These are phyloP conservation scores for Calonectria pteridis DNA, from an alignment of 2,329 filamentous ascomycete genomes.

Conservation along the genomic window DNA sequence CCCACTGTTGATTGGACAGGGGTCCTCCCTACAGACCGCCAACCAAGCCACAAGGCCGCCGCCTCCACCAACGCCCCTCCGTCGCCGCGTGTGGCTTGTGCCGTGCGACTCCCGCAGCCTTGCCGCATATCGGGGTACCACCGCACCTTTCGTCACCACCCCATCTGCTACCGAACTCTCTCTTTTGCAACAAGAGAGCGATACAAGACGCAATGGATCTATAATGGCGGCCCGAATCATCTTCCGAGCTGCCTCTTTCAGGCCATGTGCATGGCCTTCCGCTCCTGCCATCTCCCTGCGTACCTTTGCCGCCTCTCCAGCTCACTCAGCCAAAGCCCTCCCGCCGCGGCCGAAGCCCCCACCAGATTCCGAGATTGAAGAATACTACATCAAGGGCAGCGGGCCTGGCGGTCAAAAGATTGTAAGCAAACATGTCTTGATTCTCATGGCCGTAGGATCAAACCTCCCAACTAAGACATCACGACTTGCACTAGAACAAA, in stretches of 20 bases:
- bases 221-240: conserved; percentile 25
- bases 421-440: conserved; percentile 58
- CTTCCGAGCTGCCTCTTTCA: conserved; percentile 21
- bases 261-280: background rate
- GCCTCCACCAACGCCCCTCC: background rate
- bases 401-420: conserved; percentile 98
- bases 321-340: conserved; percentile 64
- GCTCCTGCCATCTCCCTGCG: conserved; percentile 24
- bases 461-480: conserved; percentile 13
- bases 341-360: conserved; percentile 81
- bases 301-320: conserved; percentile 49
- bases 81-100: conserved; percentile 23
- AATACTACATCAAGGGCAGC: conserved; percentile 89
- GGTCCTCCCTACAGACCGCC: background rate
- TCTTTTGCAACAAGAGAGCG: background rate
- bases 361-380: conserved; percentile 82
- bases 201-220: background rate
- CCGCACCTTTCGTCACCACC: background rate
- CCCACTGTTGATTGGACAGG: conserved; percentile 21
- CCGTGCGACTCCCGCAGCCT: conserved; percentile 12
- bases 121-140: background rate
- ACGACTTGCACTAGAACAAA: conserved; percentile 77
- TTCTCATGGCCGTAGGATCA: background rate
- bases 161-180: background rate
- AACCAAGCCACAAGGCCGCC: conserved; percentile 10